Evolutionary conservation across 208 protist genomes (phyloP), one percentile per base, ranked within the genome.

Genomic region (Crithidia bombi): DNA sequence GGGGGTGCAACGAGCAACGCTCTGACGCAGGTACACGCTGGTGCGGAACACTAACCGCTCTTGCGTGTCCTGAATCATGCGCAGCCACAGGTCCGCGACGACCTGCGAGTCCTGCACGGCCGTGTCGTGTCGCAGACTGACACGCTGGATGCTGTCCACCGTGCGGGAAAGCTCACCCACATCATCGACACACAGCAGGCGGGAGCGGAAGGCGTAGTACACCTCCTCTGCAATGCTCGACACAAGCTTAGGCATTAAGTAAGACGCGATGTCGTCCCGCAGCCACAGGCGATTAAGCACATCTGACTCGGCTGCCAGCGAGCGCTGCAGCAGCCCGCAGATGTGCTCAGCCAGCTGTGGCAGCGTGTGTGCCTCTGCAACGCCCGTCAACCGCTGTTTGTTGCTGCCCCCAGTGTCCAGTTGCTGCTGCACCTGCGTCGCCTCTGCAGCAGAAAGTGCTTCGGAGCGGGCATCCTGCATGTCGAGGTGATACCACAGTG

Each of bases 31-130:
- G 50, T 83, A 93, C 26, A 94, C 83, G 62, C 87, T 90, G 21
- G 86, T 86, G 50, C 86, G 87, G 69, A 95, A 95, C 49, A 94
- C 81, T 14, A 96, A 62, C 19, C 89, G 85, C 69, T 95, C 87
- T 75, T 96, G 92, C 44, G 89, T 81, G 68, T 95, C 89, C 65
- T 94, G 87, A n/a, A 87, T 86, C 86, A 95, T 92, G 65, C 86
- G 81, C 47, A 81, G 76, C 69, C 84, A 85, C 15, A 94, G 59
- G 12, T 75, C 78, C 32, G 81, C 52, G 15, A 94, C 55, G 51
- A 61, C 57, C 52, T 77, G 57, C 41, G 64, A 65, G 73, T 92
- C 85, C 28, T 74, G 71, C 55, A 79, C 61, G 26, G 21, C 71
- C 5, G 44, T 75, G 65, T 46, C 63, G 28, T 78, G 78, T 17